Conservation (phyloP, 352 stramenopile species). For the Globisporangium irregulare region DNA sequence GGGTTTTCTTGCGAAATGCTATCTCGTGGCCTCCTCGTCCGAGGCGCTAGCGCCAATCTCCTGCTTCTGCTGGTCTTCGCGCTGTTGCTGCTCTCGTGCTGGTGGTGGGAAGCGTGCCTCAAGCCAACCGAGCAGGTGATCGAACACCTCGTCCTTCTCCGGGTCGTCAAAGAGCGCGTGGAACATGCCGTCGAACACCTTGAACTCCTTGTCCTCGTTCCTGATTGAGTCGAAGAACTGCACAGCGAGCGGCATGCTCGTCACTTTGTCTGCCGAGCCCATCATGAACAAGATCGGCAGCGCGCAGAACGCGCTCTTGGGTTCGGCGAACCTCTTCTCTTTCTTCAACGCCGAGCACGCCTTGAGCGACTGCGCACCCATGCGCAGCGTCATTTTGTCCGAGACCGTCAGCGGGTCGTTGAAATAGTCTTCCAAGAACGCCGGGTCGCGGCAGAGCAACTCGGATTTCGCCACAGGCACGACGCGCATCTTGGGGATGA, state of each 20-base stretch:
- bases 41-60: background rate
- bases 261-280: conserved; percentile 47
- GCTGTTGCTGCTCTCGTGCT: background rate
- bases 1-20: background rate
- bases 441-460: conserved; percentile 20
- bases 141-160: conserved; percentile 44
- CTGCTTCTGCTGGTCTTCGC: background rate
- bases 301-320: conserved; percentile 24
- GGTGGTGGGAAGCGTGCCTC: conserved; percentile 26
- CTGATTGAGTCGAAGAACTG: conserved; percentile 34
- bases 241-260: conserved; percentile 33
- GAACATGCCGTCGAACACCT: conserved; percentile 45
- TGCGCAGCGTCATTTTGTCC: conserved; percentile 36
- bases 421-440: conserved; percentile 24
- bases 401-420: conserved; percentile 11
- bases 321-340: conserved; percentile 25
- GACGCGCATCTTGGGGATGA: conserved; percentile 22
- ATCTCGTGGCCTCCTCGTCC: background rate
- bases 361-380: conserved; percentile 29
- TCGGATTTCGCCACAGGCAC: conserved; percentile 30
- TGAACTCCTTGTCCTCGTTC: conserved; percentile 53
- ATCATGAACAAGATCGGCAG: conserved; percentile 30
- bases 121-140: conserved; percentile 40
- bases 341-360: conserved; percentile 33
- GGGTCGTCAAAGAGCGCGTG: conserved; percentile 62